Conservation (phyloP, 441 rosid genomes). For the Adansonia rubrostipa region DNA sequence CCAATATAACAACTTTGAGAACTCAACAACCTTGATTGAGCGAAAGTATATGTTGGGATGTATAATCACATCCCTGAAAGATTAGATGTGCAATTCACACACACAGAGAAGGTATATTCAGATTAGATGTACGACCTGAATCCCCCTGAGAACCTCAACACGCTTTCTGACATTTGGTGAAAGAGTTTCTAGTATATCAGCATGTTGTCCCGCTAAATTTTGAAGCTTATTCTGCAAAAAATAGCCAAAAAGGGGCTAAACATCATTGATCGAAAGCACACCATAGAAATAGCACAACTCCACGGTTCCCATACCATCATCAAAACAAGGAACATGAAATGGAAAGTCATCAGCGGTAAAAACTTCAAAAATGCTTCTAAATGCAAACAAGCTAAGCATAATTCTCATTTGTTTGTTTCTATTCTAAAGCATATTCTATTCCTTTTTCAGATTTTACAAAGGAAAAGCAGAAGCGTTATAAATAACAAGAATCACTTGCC, state of each 20-base stretch:
- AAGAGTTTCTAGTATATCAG: conserved; percentile 56
- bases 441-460: not conserved
- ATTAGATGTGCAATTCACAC: not conserved
- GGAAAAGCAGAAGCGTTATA: not conserved
- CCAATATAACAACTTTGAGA: not conserved
- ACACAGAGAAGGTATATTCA: not conserved
- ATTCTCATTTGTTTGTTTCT: conserved; percentile 7
- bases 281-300: not conserved
- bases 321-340: not conserved
- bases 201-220: conserved; percentile 65
- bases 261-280: not conserved
- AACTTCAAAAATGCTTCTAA: not conserved
- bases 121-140: conserved; percentile 51
- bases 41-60: not conserved
- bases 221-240: conserved; percentile 59
- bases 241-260: not conserved
- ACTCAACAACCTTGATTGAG: not conserved
- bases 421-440: not conserved
- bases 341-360: not conserved
- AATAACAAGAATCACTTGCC: conserved; percentile 40
- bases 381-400: not conserved
- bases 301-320: conserved; percentile 14
- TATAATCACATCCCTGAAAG: not conserved
- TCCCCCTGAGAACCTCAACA: conserved; percentile 67
- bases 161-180: conserved; percentile 65